These are phyloP conservation scores for Lactarius tabidus DNA, from an alignment of 768 basidiomycete species.

Conservation along the genomic window DNA sequence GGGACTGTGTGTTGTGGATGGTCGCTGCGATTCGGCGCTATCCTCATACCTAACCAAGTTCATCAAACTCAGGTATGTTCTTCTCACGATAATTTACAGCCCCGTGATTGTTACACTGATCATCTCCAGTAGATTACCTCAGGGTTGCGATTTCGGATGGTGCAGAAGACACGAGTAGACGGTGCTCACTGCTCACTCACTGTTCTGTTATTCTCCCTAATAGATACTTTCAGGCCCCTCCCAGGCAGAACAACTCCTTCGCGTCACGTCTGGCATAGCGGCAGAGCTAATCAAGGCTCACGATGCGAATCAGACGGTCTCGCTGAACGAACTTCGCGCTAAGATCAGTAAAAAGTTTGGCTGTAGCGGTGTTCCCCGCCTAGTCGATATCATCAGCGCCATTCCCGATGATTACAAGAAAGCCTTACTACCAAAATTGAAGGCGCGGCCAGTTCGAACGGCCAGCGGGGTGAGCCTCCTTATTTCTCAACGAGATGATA, in stretches of 20 bases:
- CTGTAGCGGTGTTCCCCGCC: constrained; percentile 80
- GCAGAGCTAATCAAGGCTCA: constrained; percentile 89
- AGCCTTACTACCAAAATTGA: constrained; percentile 81
- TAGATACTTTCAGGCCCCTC: constrained; percentile 53
- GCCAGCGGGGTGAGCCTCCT: constrained; percentile 81
- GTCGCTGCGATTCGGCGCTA: neutral
- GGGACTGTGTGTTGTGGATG: too few relatives aligned
- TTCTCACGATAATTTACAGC: constrained; percentile 8
- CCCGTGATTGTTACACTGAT: too few relatives aligned
- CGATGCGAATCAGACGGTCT: constrained; percentile 70
- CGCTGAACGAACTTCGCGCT: constrained; percentile 82
- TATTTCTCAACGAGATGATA: neutral
- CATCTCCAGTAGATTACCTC: too few relatives aligned
- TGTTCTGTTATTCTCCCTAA: neutral
- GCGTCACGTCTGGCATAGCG: constrained; percentile 92
- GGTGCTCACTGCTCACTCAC: constrained; percentile 27
- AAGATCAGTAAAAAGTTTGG: constrained; percentile 88
- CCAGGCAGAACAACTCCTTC: constrained; percentile 85
- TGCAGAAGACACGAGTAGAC: constrained; percentile 40
- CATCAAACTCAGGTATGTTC: neutral
- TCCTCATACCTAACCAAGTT: neutral
- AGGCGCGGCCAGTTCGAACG: constrained; percentile 91
- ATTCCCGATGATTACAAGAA: constrained; percentile 98
- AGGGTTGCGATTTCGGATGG: constrained; percentile 37
- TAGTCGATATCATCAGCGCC: constrained; percentile 97